These are phyloP conservation scores for Schizothecium vesticola DNA, from an alignment of 495 filamentous ascomycete genomes.

Conservation along the genomic window DNA sequence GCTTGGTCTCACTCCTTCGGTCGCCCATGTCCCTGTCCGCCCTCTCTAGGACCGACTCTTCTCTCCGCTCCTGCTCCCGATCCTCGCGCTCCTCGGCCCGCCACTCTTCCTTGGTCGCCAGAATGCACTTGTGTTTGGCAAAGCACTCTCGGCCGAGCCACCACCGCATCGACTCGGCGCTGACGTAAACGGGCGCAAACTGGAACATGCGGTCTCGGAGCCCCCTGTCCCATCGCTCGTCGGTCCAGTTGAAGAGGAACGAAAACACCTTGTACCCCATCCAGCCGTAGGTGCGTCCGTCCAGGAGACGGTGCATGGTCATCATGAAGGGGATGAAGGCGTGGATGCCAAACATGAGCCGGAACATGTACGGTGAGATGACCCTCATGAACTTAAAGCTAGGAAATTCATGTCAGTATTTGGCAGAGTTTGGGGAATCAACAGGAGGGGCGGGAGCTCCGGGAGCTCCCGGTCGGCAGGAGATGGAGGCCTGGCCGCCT, in stretches of 20 bases:
- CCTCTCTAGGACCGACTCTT: conserved; percentile 10
- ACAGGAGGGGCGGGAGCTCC: too few relatives aligned
- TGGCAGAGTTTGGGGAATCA: too few relatives aligned
- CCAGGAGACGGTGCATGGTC: conserved; percentile 64
- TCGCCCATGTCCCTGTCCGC: conserved; percentile 16
- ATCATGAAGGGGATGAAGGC: conserved; percentile 96
- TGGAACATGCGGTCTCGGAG: conserved; percentile 82
- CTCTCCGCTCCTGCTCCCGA: conserved; percentile 22
- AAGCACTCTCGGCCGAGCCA: conserved; percentile 92
- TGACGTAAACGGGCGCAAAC: conserved; percentile 87
- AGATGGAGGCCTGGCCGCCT: too few relatives aligned
- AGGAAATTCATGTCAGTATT: too few relatives aligned
- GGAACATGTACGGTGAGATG: conserved; percentile 70
- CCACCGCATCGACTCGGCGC: conserved; percentile 89
- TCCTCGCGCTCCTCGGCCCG: conserved; percentile 61
- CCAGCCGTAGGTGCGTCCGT: conserved; percentile 67
- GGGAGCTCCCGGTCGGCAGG: too few relatives aligned
- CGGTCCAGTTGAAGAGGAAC: conserved; percentile 87
- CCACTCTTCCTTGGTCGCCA: conserved; percentile 67
- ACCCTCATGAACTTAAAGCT: conserved; percentile 87
- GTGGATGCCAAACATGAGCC: conserved; percentile 85
- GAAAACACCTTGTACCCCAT: conserved; percentile 87
- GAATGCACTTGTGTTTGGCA: conserved; percentile 84
- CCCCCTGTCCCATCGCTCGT: conserved; percentile 77
- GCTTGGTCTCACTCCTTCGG: conserved; percentile 7